These are phyloP conservation scores for Teratosphaeria destructans DNA, from an alignment of 2,329 filamentous ascomycete genomes.

Conservation along the genomic window DNA sequence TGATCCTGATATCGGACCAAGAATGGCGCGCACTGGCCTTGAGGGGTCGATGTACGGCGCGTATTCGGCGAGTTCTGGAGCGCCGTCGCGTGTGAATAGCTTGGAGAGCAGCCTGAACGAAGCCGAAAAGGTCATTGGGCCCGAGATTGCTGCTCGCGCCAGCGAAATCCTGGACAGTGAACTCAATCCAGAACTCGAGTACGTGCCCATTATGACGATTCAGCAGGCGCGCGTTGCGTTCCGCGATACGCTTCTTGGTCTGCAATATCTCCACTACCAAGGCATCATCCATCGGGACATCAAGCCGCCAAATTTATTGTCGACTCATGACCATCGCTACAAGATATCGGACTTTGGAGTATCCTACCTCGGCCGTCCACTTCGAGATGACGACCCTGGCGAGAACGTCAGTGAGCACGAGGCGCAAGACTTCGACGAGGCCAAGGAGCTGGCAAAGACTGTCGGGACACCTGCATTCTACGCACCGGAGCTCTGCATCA, in stretches of 20 bases:
- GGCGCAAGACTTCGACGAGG: constrained; percentile 78
- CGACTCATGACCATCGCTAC: constrained; percentile 72
- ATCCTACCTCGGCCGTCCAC: constrained; percentile 86
- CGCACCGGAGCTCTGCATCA: constrained; percentile 90
- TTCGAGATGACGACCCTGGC: constrained; percentile 53
- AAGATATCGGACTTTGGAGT: constrained; percentile 99
- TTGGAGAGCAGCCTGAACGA: constrained; percentile 39
- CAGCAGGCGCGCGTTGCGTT: constrained; percentile 75
- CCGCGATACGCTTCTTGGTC: constrained; percentile 79
- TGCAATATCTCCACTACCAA: constrained; percentile 68
- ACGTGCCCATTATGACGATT: constrained; percentile 86
- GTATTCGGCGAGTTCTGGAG: constrained; percentile 40
- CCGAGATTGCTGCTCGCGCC: constrained; percentile 13
- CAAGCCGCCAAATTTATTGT: constrained; percentile 69
- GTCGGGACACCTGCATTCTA: constrained; percentile 97
- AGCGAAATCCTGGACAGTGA: constrained; percentile 47
- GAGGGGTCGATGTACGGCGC: constrained; percentile 71
- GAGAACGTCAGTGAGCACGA: constrained; percentile 66
- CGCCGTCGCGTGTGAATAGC: constrained; percentile 57
- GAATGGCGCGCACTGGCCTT: constrained; percentile 27
- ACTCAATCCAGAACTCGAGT: constrained; percentile 79
- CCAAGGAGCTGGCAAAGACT: constrained; percentile 93
- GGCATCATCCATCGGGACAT: constrained; percentile 43
- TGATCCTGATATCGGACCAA: neutral
- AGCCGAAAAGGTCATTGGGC: neutral